These are phyloP conservation scores for Suhomyces wounanorum DNA, from an alignment of 1,139 yeast species.

Conservation along the genomic window DNA sequence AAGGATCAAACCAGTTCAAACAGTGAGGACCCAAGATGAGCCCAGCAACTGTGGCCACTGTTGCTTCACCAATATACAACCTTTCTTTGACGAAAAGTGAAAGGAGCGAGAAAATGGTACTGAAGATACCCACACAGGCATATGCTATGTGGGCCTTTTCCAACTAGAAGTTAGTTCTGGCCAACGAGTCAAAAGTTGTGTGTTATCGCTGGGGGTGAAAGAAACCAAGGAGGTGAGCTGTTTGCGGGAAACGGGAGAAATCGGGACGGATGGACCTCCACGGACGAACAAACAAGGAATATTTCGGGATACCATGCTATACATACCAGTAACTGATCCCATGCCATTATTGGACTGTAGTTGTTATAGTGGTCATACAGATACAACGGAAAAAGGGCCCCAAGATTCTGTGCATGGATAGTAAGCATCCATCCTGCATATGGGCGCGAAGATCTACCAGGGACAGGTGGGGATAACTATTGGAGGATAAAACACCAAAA, in stretches of 20 bases:
- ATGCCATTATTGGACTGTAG: conserved; percentile 27
- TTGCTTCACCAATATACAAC: conserved; percentile 91
- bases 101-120: conserved; percentile 82
- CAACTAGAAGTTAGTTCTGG: conserved; percentile 29
- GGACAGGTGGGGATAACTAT: background rate
- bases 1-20: conserved; percentile 83
- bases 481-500: background rate
- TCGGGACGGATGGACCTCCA: too few relatives aligned
- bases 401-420: conserved; percentile 1
- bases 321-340: conserved; percentile 47
- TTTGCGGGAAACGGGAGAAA: too few relatives aligned
- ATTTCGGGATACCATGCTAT: background rate
- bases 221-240: background rate
- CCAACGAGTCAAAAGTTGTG: background rate
- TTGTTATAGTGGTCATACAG: conserved; percentile 2
- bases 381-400: background rate
- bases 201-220: background rate
- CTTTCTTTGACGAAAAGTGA: conserved; percentile 89
- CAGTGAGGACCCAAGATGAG: conserved; percentile 93
- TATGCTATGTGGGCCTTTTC: conserved; percentile 79
- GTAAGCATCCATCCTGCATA: background rate
- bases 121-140: conserved; percentile 89
- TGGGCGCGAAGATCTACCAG: background rate
- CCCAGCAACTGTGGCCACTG: conserved; percentile 91
- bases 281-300: too few relatives aligned